Base-by-base conservation (phyloP, 2,329 filamentous ascomycete genomes). In the Calycina marina region DNA sequence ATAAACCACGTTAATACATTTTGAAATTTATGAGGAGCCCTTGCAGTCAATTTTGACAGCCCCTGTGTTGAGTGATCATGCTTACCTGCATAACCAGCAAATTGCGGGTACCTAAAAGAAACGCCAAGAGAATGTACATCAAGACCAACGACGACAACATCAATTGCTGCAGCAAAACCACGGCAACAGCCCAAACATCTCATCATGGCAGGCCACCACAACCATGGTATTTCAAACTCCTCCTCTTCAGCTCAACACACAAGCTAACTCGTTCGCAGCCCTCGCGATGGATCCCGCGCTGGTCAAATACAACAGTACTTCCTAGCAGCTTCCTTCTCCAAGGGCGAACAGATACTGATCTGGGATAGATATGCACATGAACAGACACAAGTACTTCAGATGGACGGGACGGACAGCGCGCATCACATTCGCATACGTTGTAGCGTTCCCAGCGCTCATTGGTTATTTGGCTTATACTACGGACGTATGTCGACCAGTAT, bases 331-430 rank as follows among this genome's bases (percentile, higher is more conserved):
- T 12, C 18, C 14, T 13, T 9, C n/a, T 30, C n/a, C 25, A 30
- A 22, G 26, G 27, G 25, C 12, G 26, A 25, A 27, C 18, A n/a
- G 11, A 24, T 17, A 18, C 14, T 14, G 12, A 26, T 14, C 12
- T 32, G 10, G 31, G 36, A 10, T 50, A 93, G 86, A 79, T 56
- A 81, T 94, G 74, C 72, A 69, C 51, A 65, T 70, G 51, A 84
- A 82, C 64, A 79, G 90, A 45, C 78, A 86, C 71, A 84, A 84
- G 62, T 93, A 83, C 71, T 98, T 96, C 71, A 72, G 84, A 58
- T 96, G 84, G 83, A 96, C 80, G 20, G 70, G 74, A 32, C 69
- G 80, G 51, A 93, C 84, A 28, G 84, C 83, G 17, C 74, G 72
- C 61, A 58, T 94, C 50, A 76, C 77, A 4, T 72, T 94, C 53